phyloP scores from a whole-genome alignment of 2,329 filamentous ascomycete genomes.

The Trichoderma aggressivum region DNA sequence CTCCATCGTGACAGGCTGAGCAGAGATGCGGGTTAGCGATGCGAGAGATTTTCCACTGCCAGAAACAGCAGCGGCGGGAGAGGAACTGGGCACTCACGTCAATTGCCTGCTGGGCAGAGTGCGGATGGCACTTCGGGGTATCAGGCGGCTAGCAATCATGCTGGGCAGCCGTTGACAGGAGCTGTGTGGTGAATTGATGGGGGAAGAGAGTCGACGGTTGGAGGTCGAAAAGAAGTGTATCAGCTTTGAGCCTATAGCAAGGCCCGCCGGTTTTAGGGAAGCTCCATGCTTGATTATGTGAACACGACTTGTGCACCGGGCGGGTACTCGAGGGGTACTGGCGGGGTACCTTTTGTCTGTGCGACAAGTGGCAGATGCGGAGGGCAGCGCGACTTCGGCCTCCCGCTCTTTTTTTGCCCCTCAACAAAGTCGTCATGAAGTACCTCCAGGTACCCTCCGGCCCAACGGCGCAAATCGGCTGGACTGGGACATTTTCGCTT shows the following conservation, averaged over 20 bases:
- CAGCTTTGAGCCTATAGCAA: constrained; percentile 10
- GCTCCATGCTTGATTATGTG: constrained; percentile 9
- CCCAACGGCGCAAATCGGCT: constrained; percentile 12
- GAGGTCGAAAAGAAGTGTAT: constrained; percentile 11
- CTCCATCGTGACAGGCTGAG: constrained; percentile 46
- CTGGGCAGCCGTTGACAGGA: constrained; percentile 30
- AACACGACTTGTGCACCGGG: not conserved
- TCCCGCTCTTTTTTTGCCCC: not conserved
- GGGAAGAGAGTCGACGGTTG: not conserved
- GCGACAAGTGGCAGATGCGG: not conserved
- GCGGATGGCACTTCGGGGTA: constrained; percentile 55
- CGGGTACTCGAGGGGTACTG: not conserved
- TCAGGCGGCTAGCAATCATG: constrained; percentile 61
- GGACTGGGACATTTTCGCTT: constrained; percentile 1
- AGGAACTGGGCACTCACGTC: constrained; percentile 41
- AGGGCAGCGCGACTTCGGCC: not conserved
- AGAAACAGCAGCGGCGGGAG: constrained; percentile 17
- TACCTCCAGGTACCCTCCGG: not conserved
- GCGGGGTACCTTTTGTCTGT: not conserved
- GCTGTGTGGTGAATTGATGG: constrained; percentile 20
- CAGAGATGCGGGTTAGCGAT: constrained; percentile 2
- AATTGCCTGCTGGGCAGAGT: constrained; percentile 52
- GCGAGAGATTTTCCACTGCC: constrained; percentile 20
- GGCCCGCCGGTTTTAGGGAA: constrained; percentile 8
- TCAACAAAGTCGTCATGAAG: not conserved